Evolutionary conservation across 116 monocot genomes (phyloP), one percentile per base, ranked within the genome.

Genomic region (Papilionanthe hybrid): DNA sequence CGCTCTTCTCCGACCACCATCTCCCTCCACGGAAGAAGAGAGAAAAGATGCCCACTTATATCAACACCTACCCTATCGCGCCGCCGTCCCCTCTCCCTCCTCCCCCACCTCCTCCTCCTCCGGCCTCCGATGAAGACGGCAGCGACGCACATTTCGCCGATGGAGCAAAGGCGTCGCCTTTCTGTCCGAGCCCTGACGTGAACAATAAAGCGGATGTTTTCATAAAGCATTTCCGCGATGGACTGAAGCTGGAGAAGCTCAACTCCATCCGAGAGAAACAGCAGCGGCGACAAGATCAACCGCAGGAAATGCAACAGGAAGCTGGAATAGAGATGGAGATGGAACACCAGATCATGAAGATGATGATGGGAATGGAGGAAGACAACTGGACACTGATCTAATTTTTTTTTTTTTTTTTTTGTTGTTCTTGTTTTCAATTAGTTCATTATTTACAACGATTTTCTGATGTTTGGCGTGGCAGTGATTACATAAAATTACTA

Each of bases 181-280:
- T 80, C 85, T 93, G 93, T 76, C 87, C 93, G 18, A 96, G 93
- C 80, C 96, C 96, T 0, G 96, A 96, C 79, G 93, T 96, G 79
- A 88, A 96, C 84, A 87, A 85, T 74, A 96, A 96, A 78, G 96
- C 96, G 5, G 96, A 96, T 68, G 69, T 84, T 72, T 96, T 96
- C 90, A 96, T 96, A 32, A 84, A 85, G 10, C 78, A 87, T 11
- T 87, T 96, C 80, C 86, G 81, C 72, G 92, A 78, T 0, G 87
- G 89, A 7, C 90, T 92, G 68, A 79, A 87, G 82, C 89, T 93
- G 1, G 96, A 96, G 84, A 96, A 90, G 87, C 30, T 90, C n/a
- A 89, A 92, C 77, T 93, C 96, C 66, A 84, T 89, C 42, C 73
- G 81, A 56, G 82, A 88, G 82, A 89, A 86, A 71, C 79, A 88